Evolutionary conservation across 2,329 filamentous ascomycete species (phyloP), one percentile per base, ranked within the genome.

Genomic region (Fusarium abutilonis): DNA sequence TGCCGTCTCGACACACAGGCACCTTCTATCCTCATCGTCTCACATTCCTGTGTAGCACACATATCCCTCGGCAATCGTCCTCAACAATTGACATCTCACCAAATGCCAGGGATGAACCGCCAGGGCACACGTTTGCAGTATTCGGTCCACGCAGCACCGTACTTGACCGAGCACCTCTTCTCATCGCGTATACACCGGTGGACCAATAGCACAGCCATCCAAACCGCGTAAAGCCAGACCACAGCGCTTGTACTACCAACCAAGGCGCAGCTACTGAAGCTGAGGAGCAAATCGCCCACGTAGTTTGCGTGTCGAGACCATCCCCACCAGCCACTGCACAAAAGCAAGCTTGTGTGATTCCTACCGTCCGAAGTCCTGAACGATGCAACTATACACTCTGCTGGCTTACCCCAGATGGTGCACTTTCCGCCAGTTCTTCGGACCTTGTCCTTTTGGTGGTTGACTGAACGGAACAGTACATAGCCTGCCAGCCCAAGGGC

Each of bases 141-240:
- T 39, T 74, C 73, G 8, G 74, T 70, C 80, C 80, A 82, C 1
- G 72, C 71, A 3, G 72, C 64, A 3, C 80, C 79, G 51, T 82
- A 82, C 58, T 82, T 82, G 17, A 68, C 72, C 3, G 68, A 72
- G 36, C 79, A 81, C 9, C 79, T 70, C 47, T 75, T 73, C 65
- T 82, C 80, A 44, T 82, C 80, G 9, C 79, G 73, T 31, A 75
- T 72, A 41, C 79, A 80, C 6, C 80, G 73, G 65, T 82, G 79
- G 6, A 81, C 65, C 4, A 82, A 71, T 9, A 82, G 56, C 3
- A 74, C 52, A 0, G 74, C 75, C 77, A 82, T 80, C 63, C 77
- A 82, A 1, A 80, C 72, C 0, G 76, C 75, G 55, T 82, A 82
- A 1, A 71, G 74, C 78, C 79, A 82, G 0, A 79, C 78, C 4